Evolutionary conservation across 345 rosid genomes (phyloP).

Genomic region (Clarkia xantiana): DNA sequence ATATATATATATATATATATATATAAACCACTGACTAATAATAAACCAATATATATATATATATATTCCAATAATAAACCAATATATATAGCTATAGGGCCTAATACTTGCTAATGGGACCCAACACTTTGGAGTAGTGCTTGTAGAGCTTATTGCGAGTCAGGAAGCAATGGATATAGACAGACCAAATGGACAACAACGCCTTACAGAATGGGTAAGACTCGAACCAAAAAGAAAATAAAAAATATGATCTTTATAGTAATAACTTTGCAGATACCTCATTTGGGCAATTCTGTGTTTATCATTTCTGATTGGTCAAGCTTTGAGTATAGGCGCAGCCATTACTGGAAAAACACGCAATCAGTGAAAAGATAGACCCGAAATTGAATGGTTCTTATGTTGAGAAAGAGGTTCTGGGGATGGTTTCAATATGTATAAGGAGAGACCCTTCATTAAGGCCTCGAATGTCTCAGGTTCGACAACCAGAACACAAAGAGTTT

Average conservation of each 20-base stretch:
- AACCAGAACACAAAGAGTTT: neutral
- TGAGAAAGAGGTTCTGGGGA: slow-evolving; percentile 56
- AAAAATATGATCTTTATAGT: neutral
- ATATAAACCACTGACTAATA: too few species aligned
- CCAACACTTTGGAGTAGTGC: slow-evolving; percentile 82
- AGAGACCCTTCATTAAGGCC: slow-evolving; percentile 81
- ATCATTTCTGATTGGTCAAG: neutral
- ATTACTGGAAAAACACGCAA: slow-evolving; percentile 50
- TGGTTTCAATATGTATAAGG: slow-evolving; percentile 86
- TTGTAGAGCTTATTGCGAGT: slow-evolving; percentile 91
- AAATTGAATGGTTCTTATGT: slow-evolving; percentile 35
- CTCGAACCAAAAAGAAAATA: neutral
- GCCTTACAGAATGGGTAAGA: slow-evolving; percentile 91
- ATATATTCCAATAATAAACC: too few species aligned
- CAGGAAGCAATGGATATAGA: slow-evolving; percentile 86
- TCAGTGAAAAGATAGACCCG: slow-evolving; percentile 69
- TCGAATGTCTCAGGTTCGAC: slow-evolving; percentile 84
- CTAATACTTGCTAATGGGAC: too few species aligned
- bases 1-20: too few species aligned
- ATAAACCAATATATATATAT: too few species aligned
- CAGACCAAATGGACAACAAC: slow-evolving; percentile 85
- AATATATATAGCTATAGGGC: too few species aligned
- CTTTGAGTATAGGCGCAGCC: slow-evolving; percentile 66
- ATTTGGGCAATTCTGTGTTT: neutral
- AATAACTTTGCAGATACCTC: too few species aligned